Evolutionary conservation across 1,284 basidiomycete species (phyloP), one percentile per base, ranked within the genome.

Genomic region (Irpex sp.): DNA sequence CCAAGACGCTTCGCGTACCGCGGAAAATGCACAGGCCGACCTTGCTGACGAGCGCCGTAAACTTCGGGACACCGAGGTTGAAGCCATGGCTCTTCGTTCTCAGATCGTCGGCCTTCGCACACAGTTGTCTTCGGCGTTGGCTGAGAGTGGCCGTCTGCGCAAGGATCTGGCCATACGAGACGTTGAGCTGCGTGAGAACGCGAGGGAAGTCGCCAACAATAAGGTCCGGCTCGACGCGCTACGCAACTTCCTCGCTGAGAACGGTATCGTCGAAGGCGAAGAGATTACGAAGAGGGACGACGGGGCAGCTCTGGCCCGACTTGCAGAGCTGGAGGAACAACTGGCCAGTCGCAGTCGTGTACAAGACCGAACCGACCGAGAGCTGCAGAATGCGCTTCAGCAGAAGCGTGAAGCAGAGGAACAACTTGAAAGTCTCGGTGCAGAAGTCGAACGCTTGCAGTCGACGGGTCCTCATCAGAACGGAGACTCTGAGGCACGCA

Each of bases 241-340:
- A 65, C 88, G 94, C 62, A 92, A 88, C 71, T 90, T 97, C 72
- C 85, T 98, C 60, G 86, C 89, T 51, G 97, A 99, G 72, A 91
- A 94, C 70, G 96, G 94, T 7, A 83, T 97, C 59, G 82, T 82
- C 36, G 89, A 92, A 65, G 91, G 93, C 47, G 87, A 87, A 48
- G 86, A 89, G 57, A 72, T 89, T 57, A 74, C 78, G 13, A 74
- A 82, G 7, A 77, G 77, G 49, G 79, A 79, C 44, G 79, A 76
- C 52, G 78, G 78, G 55, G 75, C 77, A 49, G 85, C 85, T 0
- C 80, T 83, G 47, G 78, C 79, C 6, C 81, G 81, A 15, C 72
- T 92, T 57, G 76, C 80, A 13, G 92, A 95, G 64, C 80, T 97
- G 26, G 92, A 95, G 76, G 83, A 80, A 64, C 84, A 87, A 72